These are phyloP conservation scores for Hemisphaericaspora lyxosophila DNA, from an alignment of 1,139 yeast species.

Conservation along the genomic window DNA sequence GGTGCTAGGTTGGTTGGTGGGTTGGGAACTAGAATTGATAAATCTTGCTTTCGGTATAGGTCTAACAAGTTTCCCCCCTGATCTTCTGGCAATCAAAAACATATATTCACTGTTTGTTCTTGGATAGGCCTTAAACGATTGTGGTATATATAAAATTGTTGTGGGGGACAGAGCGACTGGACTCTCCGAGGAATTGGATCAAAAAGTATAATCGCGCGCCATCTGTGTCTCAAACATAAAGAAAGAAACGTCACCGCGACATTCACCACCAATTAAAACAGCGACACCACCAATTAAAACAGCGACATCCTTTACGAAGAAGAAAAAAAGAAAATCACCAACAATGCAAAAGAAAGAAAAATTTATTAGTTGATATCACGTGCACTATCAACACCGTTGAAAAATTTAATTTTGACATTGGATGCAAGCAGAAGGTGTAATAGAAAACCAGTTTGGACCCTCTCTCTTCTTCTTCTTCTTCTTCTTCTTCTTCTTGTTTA, in stretches of 20 bases:
- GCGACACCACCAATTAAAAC: too few species aligned
- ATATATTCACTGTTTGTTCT: neutral
- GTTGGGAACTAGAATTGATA: neutral
- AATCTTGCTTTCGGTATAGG: neutral
- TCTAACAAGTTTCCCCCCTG: neutral
- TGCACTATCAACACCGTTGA: constrained; percentile 3
- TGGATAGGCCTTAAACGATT: too few species aligned
- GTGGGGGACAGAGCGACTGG: too few species aligned
- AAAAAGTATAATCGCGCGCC: too few species aligned
- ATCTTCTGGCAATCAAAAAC: neutral
- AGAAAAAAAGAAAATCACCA: neutral
- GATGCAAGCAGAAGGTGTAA: neutral
- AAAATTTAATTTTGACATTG: neutral
- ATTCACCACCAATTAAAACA: too few species aligned
- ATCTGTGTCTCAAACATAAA: too few species aligned
- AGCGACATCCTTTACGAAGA: too few species aligned
- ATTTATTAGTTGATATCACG: constrained; percentile 8
- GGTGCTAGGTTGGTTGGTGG: neutral
- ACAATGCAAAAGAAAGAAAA: neutral
- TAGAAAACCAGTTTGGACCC: too few species aligned
- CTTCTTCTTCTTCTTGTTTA: neutral
- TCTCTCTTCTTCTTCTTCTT: constrained; percentile 1
- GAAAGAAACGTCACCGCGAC: too few species aligned
- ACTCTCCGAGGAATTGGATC: too few species aligned
- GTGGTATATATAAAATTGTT: too few species aligned